These are phyloP conservation scores for Gleditsia sinensis DNA, from an alignment of 306 rosid species.

Conservation along the genomic window DNA sequence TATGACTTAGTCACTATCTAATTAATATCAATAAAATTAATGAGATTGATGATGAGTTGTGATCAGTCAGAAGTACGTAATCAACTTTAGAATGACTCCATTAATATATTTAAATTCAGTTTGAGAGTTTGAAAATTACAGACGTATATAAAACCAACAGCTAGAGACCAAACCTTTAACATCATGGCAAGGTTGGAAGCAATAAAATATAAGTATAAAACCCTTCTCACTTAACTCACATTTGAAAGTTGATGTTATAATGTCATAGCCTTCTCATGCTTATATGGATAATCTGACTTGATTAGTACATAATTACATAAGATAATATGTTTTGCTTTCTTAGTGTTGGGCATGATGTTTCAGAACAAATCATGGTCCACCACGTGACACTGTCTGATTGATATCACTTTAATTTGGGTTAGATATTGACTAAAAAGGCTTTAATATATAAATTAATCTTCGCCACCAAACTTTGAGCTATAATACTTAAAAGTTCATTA, in stretches of 20 bases:
- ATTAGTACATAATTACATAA: conserved; percentile 39
- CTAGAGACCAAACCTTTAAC: conserved; percentile 7
- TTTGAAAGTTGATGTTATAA: conserved; percentile 26
- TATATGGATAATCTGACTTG: conserved; percentile 40
- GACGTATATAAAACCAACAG: conserved; percentile 10
- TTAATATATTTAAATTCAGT: no score
- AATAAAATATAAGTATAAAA: conserved; percentile 27
- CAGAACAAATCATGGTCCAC: conserved; percentile 44
- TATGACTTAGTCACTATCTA: conserved; percentile 34
- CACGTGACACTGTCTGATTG: conserved; percentile 41
- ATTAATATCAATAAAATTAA: conserved; percentile 10
- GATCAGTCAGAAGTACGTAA: conserved; percentile 2
- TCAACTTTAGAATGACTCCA: neutral
- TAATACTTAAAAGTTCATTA: neutral
- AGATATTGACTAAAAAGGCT: neutral
- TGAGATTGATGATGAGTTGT: conserved; percentile 20
- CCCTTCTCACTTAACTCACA: conserved; percentile 13
- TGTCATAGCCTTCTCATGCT: conserved; percentile 38
- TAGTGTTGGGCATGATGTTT: conserved; percentile 25
- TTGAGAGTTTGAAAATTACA: neutral
- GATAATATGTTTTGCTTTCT: conserved; percentile 1
- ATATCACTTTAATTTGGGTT: conserved; percentile 12
- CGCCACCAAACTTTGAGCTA: conserved; percentile 14
- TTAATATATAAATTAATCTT: conserved; percentile 12
- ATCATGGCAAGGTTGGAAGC: conserved; percentile 41